Conservation (phyloP, 352 stramenopile species). For the Phytophthora constricta region DNA sequence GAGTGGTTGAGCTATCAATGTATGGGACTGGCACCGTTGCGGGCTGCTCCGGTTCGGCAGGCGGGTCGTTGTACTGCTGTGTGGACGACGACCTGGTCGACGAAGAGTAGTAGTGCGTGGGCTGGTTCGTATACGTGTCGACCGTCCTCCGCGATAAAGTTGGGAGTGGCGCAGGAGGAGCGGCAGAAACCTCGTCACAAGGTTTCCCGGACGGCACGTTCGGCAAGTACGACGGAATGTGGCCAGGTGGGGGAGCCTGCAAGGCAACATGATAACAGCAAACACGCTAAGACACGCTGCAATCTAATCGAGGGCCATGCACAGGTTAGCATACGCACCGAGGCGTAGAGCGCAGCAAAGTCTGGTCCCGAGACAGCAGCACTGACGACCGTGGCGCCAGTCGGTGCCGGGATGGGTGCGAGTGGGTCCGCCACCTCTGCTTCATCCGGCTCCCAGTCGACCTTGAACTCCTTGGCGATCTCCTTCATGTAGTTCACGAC, state of each 20-base stretch:
- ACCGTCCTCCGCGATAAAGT: slow-evolving; percentile 42
- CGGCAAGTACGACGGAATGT: slow-evolving; percentile 52
- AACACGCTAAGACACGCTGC: too few relatives aligned
- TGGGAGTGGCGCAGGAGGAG: slow-evolving; percentile 22
- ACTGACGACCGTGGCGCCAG: slow-evolving; percentile 82
- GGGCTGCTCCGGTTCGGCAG: slow-evolving; percentile 12
- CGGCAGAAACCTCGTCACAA: slow-evolving; percentile 17
- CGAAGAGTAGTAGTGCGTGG: slow-evolving; percentile 46
- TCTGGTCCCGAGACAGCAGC: slow-evolving; percentile 86
- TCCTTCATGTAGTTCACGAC: slow-evolving; percentile 97
- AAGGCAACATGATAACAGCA: too few relatives aligned
- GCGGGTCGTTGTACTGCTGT: slow-evolving; percentile 22
- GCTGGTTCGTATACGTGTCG: slow-evolving; percentile 48
- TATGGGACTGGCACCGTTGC: slow-evolving; percentile 11
- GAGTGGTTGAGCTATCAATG: slow-evolving; percentile 10
- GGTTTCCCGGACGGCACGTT: slow-evolving; percentile 43
- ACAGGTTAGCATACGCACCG: slow-evolving; percentile 40
- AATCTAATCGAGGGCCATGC: too few relatives aligned
- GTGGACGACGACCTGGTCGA: slow-evolving; percentile 19
- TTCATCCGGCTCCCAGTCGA: slow-evolving; percentile 93
- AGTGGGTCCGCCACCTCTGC: slow-evolving; percentile 75
- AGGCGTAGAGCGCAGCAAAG: slow-evolving; percentile 74
- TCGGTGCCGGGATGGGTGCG: slow-evolving; percentile 90
- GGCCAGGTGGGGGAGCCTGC: slow-evolving; percentile 53
- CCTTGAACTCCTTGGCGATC: slow-evolving; percentile 95